A percentile compares a stretch with the other conserved stretches of the same genome.
phyloP scores from a whole-genome alignment of 2,329 filamentous ascomycete species.

The Emericellopsis atlantica region DNA sequence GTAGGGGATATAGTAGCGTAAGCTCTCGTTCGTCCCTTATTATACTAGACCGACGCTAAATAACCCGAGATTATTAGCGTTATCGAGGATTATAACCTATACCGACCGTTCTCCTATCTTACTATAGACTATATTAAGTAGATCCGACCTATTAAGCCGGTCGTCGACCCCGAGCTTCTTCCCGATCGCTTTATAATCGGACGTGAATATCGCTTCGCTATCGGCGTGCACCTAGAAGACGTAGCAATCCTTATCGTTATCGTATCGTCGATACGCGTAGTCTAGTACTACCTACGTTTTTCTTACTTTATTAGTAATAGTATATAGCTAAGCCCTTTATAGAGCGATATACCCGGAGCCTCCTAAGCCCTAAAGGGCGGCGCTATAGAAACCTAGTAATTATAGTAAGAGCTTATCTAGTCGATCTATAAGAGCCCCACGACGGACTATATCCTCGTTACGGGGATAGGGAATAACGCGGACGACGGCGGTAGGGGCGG shows the following conservation, averaged over 20 bases:
- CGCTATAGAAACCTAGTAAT: conserved; percentile 5
- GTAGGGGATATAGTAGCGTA: conserved; percentile 12
- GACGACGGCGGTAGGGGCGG: conserved; percentile 2
- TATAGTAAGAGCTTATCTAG: conserved; percentile 9
- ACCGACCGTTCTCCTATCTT: conserved; percentile 6
- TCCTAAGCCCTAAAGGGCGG: conserved; percentile 13
- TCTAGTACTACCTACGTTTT: conserved; percentile 22
- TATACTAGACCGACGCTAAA: conserved; percentile 9
- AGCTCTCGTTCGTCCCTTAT: not conserved
- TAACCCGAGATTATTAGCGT: conserved; percentile 16
- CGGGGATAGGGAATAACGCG: conserved; percentile 9
- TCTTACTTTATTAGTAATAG: conserved; percentile 7
- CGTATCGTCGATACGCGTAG: conserved; percentile 14
- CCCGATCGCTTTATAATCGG: conserved; percentile 15
- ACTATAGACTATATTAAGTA: conserved; percentile 7
- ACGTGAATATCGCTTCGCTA: conserved; percentile 13
- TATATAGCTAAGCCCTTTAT: no score
- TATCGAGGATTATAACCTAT: conserved; percentile 20
- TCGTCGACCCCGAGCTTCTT: conserved; percentile 9
- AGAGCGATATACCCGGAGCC: conserved; percentile 11
- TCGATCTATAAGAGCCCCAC: conserved; percentile 6
- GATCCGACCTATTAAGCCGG: conserved; percentile 8
- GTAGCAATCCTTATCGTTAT: conserved; percentile 8
- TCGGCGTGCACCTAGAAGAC: conserved; percentile 23
- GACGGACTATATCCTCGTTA: conserved; percentile 11